Conservation (phyloP, 2,329 filamentous ascomycete genomes). For the Fusarium beomiforme region DNA sequence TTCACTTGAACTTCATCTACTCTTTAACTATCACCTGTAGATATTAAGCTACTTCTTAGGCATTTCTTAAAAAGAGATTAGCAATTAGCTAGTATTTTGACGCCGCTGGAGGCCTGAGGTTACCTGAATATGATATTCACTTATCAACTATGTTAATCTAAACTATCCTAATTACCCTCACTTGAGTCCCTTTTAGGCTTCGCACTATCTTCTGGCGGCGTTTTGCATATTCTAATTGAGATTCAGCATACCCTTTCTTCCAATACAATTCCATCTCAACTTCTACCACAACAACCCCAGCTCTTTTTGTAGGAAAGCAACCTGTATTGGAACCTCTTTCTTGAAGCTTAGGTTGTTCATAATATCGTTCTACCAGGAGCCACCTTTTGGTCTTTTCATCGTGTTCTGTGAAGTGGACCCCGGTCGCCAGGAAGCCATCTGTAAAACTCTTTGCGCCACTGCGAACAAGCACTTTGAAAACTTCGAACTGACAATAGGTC, state of each 20-base stretch:
- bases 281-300: background rate
- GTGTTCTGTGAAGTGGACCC: background rate
- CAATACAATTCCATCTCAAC: slow-evolving; percentile 3
- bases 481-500: background rate
- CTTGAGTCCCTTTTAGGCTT: background rate
- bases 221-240: background rate
- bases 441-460: background rate
- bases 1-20: no score
- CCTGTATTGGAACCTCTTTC: background rate
- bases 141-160: no score
- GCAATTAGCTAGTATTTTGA: no score
- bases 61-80: no score
- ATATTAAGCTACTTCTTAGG: no score
- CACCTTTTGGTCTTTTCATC: background rate
- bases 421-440: background rate
- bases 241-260: background rate
- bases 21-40: no score
- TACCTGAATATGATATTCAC: no score
- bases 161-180: background rate
- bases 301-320: background rate
- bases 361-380: background rate
- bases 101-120: no score
- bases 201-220: background rate
- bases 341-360: background rate
- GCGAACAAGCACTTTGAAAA: background rate